Percentiles rank a stretch among this genome's conserved stretches.
Conservation (phyloP, 495 filamentous ascomycete genomes). For the Talaromyces proteolyticus region DNA sequence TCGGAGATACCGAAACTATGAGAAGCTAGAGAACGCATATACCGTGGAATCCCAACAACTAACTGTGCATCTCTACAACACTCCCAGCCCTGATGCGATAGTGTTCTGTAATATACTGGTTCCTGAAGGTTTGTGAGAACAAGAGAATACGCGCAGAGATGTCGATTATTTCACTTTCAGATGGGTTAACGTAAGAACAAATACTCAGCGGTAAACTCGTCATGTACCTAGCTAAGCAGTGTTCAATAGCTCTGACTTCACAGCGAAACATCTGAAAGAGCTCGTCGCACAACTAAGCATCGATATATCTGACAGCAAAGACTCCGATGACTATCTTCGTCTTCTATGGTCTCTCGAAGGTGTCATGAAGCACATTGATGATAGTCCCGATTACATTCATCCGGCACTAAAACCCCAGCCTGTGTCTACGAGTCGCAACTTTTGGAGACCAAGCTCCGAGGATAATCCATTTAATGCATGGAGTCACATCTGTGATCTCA, state of each 20-base stretch:
- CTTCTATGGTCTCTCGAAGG: conserved; percentile 22
- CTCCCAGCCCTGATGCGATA: too few species aligned
- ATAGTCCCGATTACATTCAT: conserved; percentile 21
- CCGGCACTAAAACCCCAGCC: conserved; percentile 13
- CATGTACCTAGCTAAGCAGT: too few species aligned
- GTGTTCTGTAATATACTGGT: too few species aligned
- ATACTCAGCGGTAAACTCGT: too few species aligned
- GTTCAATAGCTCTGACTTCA: conserved; percentile 14
- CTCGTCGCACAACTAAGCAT: conserved; percentile 12
- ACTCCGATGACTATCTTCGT: conserved; percentile 18
- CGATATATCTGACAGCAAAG: conserved; percentile 10
- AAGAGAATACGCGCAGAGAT: too few species aligned
- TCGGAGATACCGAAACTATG: too few species aligned
- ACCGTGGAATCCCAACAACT: too few species aligned
- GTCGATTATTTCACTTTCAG: too few species aligned
- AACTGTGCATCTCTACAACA: too few species aligned
- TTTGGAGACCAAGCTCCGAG: conserved; percentile 15
- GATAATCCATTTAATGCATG: conserved; percentile 37
- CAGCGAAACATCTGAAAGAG: conserved; percentile 7
- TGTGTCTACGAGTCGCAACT: conserved; percentile 10
- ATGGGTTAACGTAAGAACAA: too few species aligned
- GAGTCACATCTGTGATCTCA: conserved; percentile 19
- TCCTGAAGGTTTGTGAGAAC: too few species aligned
- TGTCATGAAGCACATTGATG: conserved; percentile 12
- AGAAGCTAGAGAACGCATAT: too few species aligned